phyloP scores from a whole-genome alignment of 805 yeast genomes.

The Ogataea neopini region DNA sequence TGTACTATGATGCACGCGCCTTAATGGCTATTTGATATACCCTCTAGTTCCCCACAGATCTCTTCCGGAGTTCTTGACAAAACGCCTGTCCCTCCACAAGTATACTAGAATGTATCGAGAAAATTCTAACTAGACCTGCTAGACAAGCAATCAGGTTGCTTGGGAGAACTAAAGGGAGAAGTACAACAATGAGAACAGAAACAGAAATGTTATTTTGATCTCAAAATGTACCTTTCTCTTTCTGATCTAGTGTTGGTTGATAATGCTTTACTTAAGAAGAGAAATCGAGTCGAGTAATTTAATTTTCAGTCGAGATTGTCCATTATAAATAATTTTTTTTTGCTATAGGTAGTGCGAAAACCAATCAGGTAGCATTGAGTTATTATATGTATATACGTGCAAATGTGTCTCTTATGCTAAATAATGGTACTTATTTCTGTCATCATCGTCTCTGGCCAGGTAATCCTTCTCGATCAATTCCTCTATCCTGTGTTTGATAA shows the following conservation, averaged over 20 bases:
- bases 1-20: constrained; percentile 37
- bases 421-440: constrained; percentile 62
- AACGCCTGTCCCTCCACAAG: constrained; percentile 21
- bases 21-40: constrained; percentile 12
- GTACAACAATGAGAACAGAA: not conserved
- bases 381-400: not conserved
- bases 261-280: too few species aligned
- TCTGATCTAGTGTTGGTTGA: not conserved
- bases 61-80: constrained; percentile 23
- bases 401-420: constrained; percentile 43
- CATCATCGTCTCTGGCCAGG: constrained; percentile 65
- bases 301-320: not conserved
- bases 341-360: not conserved
- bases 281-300: too few species aligned
- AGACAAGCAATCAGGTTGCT: not conserved
- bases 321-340: not conserved
- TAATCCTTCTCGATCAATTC: constrained; percentile 81
- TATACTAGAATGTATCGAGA: constrained; percentile 16
- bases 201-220: not conserved
- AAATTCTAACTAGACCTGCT: constrained; percentile 5
- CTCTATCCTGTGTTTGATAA: constrained; percentile 73
- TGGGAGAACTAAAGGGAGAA: not conserved
- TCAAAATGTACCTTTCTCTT: not conserved
- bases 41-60: constrained; percentile 17
- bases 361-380: not conserved